Evolutionary conservation across 352 stramenopile species (phyloP).

Genomic region (Halophytophthora polymorphica): DNA sequence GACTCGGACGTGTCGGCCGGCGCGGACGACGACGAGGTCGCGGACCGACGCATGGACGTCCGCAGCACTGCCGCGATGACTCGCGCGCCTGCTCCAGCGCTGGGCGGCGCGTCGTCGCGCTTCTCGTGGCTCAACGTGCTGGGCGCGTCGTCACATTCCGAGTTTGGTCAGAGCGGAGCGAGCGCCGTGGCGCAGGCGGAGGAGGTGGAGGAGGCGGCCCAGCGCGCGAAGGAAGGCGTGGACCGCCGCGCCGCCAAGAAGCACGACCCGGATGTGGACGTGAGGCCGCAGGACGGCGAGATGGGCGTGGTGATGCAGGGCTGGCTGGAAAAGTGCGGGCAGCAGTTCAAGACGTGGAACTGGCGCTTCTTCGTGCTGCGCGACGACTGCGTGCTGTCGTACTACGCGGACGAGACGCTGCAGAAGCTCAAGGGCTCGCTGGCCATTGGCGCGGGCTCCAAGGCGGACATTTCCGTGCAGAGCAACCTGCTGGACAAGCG

Average conservation of each 20-base stretch:
- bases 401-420: conserved; percentile 73
- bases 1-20: conserved; percentile 30
- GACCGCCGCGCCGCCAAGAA: conserved; percentile 9
- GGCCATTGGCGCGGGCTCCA: conserved; percentile 63
- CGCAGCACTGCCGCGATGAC: conserved; percentile 5
- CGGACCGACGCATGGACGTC: conserved; percentile 2
- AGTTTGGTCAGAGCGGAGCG: conserved; percentile 24
- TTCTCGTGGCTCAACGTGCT: conserved; percentile 66
- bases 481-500: conserved; percentile 78
- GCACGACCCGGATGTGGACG: conserved; percentile 35
- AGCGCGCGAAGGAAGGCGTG: background rate
- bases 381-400: conserved; percentile 75
- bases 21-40: conserved; percentile 22
- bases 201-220: conserved; percentile 16
- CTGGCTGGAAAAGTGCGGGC: conserved; percentile 86
- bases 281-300: conserved; percentile 44
- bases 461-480: conserved; percentile 81
- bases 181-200: conserved; percentile 26
- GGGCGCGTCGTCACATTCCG: conserved; percentile 44
- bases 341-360: conserved; percentile 90
- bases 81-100: conserved; percentile 5
- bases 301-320: conserved; percentile 79
- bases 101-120: conserved; percentile 13
- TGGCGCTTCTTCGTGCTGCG: conserved; percentile 87
- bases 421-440: conserved; percentile 80